These are phyloP conservation scores for Fraxinus angustifolia DNA, from an alignment of 305 asterid species.

Conservation along the genomic window DNA sequence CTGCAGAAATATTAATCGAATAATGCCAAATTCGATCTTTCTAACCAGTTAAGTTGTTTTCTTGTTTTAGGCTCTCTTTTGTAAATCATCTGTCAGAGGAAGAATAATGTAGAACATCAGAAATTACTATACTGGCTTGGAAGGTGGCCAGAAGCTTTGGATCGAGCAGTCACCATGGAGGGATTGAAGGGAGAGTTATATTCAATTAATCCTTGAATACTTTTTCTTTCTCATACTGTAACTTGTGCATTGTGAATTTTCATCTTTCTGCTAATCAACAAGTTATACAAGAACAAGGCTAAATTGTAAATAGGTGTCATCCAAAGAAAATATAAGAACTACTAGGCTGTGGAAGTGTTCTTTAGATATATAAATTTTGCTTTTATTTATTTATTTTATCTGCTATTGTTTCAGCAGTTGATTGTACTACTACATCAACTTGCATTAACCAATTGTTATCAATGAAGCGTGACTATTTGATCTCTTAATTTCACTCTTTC, in stretches of 20 bases:
- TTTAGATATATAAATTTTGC: too few species aligned
- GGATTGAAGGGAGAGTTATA: constrained; percentile 12
- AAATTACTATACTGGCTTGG: not conserved
- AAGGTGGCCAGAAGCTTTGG: not conserved
- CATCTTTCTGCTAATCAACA: not conserved
- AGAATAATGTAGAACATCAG: not conserved
- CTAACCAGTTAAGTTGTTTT: not conserved
- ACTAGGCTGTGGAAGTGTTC: too few species aligned
- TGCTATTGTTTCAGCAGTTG: too few species aligned
- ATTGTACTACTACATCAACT: too few species aligned
- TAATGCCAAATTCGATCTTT: not conserved
- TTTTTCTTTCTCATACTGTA: not conserved
- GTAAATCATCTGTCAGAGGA: constrained; percentile 16
- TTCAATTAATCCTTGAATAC: not conserved
- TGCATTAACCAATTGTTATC: too few species aligned
- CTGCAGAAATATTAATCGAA: not conserved
- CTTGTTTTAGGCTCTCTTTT: constrained; percentile 30
- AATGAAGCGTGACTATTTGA: not conserved
- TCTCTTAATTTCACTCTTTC: not conserved
- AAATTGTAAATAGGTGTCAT: not conserved
- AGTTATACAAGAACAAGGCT: not conserved
- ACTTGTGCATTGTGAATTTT: constrained; percentile 5
- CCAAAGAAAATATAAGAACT: not conserved
- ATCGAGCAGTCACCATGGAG: constrained; percentile 1
- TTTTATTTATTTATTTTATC: too few species aligned